A percentile compares a stretch with the other conserved stretches of the same genome.
Conservation (phyloP, 140 eudicot species). For the Senecio squalidus region DNA sequence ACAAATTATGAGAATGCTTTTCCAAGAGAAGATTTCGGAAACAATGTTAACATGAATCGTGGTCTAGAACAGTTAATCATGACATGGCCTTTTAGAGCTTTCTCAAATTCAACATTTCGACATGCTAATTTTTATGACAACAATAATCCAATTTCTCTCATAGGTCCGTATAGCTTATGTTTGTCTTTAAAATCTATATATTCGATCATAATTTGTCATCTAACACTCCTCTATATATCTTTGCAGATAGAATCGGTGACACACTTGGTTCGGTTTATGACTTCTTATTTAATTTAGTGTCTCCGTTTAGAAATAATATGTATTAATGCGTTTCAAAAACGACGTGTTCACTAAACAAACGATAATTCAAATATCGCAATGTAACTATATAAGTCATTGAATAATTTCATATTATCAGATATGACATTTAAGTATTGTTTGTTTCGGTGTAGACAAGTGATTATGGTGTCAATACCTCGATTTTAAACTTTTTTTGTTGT, state of each 20-base stretch:
- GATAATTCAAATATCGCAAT: conserved; percentile 12
- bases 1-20: conserved; percentile 16
- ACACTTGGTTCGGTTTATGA: conserved; percentile 39
- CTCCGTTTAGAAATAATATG: conserved; percentile 27
- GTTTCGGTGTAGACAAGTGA: not conserved
- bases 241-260: conserved; percentile 49
- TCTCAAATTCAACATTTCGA: conserved; percentile 32
- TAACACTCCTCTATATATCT: conserved; percentile 1
- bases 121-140: conserved; percentile 24
- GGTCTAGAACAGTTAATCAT: conserved; percentile 37
- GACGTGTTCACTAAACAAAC: conserved; percentile 1
- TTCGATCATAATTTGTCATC: not conserved
- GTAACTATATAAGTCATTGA: conserved; percentile 13
- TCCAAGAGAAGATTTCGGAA: conserved; percentile 19
- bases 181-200: not conserved
- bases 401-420: not conserved
- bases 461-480: not conserved
- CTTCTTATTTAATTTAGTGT: conserved; percentile 23
- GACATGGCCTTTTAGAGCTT: conserved; percentile 60
- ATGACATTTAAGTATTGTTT: not conserved
- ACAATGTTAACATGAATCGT: conserved; percentile 39
- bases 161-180: conserved; percentile 17
- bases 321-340: conserved; percentile 12
- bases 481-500: not conserved
- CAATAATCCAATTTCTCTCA: conserved; percentile 21